Conservation (phyloP, 2,329 filamentous ascomycete species). For the Botrytis elliptica region DNA sequence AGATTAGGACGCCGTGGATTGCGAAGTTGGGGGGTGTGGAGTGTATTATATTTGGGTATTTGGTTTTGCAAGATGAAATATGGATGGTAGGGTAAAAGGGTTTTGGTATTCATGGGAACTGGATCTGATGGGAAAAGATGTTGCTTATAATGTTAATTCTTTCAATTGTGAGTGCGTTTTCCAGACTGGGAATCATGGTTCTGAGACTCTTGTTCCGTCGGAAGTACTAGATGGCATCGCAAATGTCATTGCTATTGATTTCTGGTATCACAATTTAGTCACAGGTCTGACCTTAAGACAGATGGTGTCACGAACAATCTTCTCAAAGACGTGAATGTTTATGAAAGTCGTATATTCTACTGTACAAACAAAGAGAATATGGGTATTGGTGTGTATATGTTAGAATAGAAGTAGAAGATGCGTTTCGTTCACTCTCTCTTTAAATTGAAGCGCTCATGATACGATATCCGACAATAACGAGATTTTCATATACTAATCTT, state of each 20-base stretch:
- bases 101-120: too few relatives aligned
- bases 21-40: too few relatives aligned
- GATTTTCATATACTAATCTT: background rate
- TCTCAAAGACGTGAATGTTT: background rate
- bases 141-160: background rate
- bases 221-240: background rate
- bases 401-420: background rate
- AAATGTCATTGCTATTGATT: background rate
- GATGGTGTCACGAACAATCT: accelerated
- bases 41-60: too few relatives aligned
- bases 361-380: background rate
- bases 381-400: background rate
- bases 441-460: background rate
- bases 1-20: too few relatives aligned
- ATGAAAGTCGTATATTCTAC: background rate
- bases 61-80: background rate
- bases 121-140: too few relatives aligned
- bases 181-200: background rate
- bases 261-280: background rate
- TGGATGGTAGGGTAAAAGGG: background rate
- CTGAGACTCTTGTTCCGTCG: background rate
- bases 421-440: background rate
- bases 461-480: too few relatives aligned
- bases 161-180: accelerated
- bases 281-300: too few relatives aligned